phyloP scores from a whole-genome alignment of 2,329 filamentous ascomycete genomes.

The Ramularia collo-cygni region DNA sequence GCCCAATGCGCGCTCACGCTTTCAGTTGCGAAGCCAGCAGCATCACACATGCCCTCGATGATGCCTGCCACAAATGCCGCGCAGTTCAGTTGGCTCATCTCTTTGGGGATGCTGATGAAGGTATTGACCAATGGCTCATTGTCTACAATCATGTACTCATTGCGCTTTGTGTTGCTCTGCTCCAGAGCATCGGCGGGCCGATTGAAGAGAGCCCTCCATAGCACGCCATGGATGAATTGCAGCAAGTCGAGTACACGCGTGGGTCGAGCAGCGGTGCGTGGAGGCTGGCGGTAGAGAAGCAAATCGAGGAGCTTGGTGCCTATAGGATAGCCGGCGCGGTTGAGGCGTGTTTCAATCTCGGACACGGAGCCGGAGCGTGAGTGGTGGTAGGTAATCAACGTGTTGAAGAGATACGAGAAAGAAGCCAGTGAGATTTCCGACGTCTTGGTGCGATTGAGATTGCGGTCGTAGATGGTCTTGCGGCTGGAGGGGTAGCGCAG shows the following conservation, averaged over 20 bases:
- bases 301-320: conserved; percentile 93
- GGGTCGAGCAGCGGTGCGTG: conserved; percentile 63
- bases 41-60: conserved; percentile 92
- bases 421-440: conserved; percentile 85
- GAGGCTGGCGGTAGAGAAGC: conserved; percentile 73
- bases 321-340: conserved; percentile 68
- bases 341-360: conserved; percentile 61
- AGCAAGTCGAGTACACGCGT: conserved; percentile 84
- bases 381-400: conserved; percentile 96
- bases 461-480: conserved; percentile 97
- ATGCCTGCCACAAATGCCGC: conserved; percentile 93
- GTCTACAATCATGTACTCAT: conserved; percentile 99
- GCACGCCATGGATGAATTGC: conserved; percentile 86
- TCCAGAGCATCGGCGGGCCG: conserved; percentile 89
- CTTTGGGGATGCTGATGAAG: conserved; percentile 85
- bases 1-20: conserved; percentile 81
- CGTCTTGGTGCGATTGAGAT: conserved; percentile 81
- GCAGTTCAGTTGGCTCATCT: conserved; percentile 95
- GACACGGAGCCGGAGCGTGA: conserved; percentile 83
- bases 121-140: conserved; percentile 95
- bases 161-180: conserved; percentile 74
- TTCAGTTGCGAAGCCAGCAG: conserved; percentile 73
- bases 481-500: conserved; percentile 85
- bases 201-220: conserved; percentile 89
- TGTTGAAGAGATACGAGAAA: conserved; percentile 92